Evolutionary conservation across 805 yeast genomes (phyloP), one percentile per base, ranked within the genome.

Genomic region (Myxozyma vanderwaltii): DNA sequence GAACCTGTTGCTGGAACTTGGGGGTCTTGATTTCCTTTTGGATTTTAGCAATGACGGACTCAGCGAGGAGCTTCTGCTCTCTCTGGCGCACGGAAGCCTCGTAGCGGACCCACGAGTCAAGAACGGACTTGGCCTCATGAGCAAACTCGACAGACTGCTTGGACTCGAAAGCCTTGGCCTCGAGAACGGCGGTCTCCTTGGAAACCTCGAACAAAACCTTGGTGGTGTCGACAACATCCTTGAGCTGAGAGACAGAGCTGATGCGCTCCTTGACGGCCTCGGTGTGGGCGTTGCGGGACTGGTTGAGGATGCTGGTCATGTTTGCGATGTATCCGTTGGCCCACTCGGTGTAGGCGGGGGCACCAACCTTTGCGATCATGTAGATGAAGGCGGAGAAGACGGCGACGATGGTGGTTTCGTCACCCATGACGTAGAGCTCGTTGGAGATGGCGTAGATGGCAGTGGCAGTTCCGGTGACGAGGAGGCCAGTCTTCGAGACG

Each of bases 51-150:
- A 91, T 88, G 67, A 94, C 96, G 59, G 91, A 72, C 73, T 88
- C 79, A 68, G 95, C 85, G 71, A 94, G 85, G 77, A 89, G 96
- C 77, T 86, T 83, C 82, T 94, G 99, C 82, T 94, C 96, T 74
- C 85, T 79, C 81, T 90, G 96, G 81, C 97, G 92, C 69, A 91
- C 94, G 75, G 90, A 91, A 69, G 89, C 87, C 82, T 94, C 99
- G 78, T 88, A 89, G 84, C 98, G 89, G 71, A 91, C 97, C 99
- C 99, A 94, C 15, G 98, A 90, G 79, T 94, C 99, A 74, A 94
- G 85, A 63, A 92, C 96, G 59, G 94, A 79, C 81, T 88, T 91
- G 72, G 98, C 98, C 82, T 91, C 96, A 64, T 80, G 70, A 59
- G 96, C 92, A 68, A 91, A 83, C 65, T 86, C 91, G 68, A 89